Percentiles rank a stretch among this genome's conserved stretches.
Conservation (phyloP, 1,284 basidiomycete species). For the Marasmius oreades region DNA sequence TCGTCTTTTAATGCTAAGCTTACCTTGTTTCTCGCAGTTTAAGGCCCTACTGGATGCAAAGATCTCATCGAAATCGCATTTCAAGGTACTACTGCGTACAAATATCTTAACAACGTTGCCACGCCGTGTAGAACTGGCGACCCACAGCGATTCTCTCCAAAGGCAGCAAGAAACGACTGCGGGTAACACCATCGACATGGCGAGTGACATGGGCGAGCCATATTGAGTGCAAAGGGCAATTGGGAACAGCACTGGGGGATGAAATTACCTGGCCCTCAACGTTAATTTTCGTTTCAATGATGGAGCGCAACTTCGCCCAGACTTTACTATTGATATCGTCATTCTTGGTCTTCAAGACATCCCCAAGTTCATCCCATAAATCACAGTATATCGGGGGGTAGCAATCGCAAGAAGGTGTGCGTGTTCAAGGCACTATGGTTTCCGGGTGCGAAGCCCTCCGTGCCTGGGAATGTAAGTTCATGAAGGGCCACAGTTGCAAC, state of each 20-base stretch:
- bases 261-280: constrained; percentile 39
- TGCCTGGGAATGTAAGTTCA: constrained; percentile 59
- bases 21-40: too few relatives aligned
- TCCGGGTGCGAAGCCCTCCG: constrained; percentile 59
- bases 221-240: too few relatives aligned
- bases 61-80: too few relatives aligned
- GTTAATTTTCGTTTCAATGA: constrained; percentile 58
- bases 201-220: too few relatives aligned
- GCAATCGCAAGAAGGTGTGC: constrained; percentile 62
- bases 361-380: constrained; percentile 91
- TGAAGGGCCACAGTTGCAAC: constrained; percentile 86
- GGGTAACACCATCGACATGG: too few relatives aligned
- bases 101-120: too few relatives aligned
- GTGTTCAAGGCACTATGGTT: constrained; percentile 37
- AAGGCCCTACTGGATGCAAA: too few relatives aligned
- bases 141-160: too few relatives aligned
- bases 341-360: constrained; percentile 55
- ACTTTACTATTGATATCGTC: constrained; percentile 64
- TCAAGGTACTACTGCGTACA: too few relatives aligned
- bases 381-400: constrained; percentile 86
- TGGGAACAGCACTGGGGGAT: not conserved
- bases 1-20: too few relatives aligned
- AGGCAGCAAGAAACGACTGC: too few relatives aligned
- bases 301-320: constrained; percentile 68
- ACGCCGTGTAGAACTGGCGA: too few relatives aligned